Evolutionary conservation across 108 stramenopile genomes (phyloP).

Genomic region (Cyclotella cryptica): DNA sequence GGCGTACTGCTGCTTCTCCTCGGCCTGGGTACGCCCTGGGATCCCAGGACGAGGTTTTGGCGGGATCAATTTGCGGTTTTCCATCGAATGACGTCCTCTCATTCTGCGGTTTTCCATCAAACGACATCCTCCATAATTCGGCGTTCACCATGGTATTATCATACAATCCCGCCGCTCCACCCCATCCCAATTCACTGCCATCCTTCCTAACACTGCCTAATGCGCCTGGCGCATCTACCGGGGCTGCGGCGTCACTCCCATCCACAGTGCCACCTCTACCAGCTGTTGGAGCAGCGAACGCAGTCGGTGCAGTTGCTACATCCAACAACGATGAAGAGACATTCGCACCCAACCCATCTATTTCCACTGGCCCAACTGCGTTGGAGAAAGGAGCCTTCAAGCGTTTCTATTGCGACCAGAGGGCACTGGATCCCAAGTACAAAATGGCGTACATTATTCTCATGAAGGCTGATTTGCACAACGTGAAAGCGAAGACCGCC

Average conservation of each 20-base stretch:
- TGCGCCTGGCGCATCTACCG: too few species aligned
- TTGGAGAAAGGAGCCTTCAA: not conserved
- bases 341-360: not conserved
- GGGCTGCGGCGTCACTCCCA: constrained; percentile 20
- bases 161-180: too few species aligned
- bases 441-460: not conserved
- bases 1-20: too few species aligned
- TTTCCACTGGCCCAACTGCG: not conserved
- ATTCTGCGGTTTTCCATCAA: too few species aligned
- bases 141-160: too few species aligned
- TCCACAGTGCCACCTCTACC: not conserved
- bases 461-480: not conserved
- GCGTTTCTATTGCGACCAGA: constrained; percentile 4
- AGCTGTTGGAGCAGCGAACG: not conserved
- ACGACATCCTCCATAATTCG: too few species aligned
- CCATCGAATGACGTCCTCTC: too few species aligned
- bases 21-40: too few species aligned
- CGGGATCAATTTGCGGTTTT: too few species aligned
- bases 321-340: not conserved
- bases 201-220: too few species aligned
- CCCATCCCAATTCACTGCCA: too few species aligned
- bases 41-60: too few species aligned
- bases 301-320: not conserved
- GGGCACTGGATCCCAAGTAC: not conserved
- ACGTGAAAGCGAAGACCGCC: not conserved